Conservation (phyloP, 495 filamentous ascomycete genomes). For the Penicillium waksmanii region DNA sequence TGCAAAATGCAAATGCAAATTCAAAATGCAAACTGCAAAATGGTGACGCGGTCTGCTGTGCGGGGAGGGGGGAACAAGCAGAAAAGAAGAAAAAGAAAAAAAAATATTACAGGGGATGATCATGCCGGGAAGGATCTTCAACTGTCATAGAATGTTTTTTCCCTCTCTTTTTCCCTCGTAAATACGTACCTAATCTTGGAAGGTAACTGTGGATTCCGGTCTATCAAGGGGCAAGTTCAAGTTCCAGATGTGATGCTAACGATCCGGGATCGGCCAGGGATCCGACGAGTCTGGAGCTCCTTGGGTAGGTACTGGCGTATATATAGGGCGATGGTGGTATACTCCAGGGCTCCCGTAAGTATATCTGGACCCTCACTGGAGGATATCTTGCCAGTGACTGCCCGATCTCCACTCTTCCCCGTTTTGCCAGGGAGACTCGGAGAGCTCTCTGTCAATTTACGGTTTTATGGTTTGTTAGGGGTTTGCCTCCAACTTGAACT, state of each 20-base stretch:
- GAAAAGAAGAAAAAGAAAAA: constrained; percentile 1
- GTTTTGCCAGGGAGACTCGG: no score
- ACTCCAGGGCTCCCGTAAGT: no score
- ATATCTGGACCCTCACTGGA: no score
- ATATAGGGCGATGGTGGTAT: not conserved
- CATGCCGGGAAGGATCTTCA: constrained; percentile 34
- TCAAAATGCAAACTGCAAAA: constrained; percentile 11
- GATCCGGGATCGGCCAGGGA: constrained; percentile 5
- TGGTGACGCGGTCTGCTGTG: constrained; percentile 43
- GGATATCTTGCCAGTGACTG: no score
- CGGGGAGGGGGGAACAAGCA: not conserved
- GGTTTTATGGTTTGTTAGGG: no score
- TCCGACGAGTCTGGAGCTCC: not conserved
- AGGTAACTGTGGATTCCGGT: not conserved
- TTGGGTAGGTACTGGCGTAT: not conserved
- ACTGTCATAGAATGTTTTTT: constrained; percentile 2
- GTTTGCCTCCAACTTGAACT: no score
- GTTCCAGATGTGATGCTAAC: not conserved
- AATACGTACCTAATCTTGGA: not conserved
- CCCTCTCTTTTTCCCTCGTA: not conserved
- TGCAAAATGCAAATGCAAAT: not conserved
- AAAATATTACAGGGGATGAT: constrained; percentile 17
- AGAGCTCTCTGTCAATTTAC: no score
- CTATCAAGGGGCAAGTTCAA: not conserved
- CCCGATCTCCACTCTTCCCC: no score